Conservation (phyloP, 2,329 filamentous ascomycete genomes). For the Ophiosphaerella narmari region DNA sequence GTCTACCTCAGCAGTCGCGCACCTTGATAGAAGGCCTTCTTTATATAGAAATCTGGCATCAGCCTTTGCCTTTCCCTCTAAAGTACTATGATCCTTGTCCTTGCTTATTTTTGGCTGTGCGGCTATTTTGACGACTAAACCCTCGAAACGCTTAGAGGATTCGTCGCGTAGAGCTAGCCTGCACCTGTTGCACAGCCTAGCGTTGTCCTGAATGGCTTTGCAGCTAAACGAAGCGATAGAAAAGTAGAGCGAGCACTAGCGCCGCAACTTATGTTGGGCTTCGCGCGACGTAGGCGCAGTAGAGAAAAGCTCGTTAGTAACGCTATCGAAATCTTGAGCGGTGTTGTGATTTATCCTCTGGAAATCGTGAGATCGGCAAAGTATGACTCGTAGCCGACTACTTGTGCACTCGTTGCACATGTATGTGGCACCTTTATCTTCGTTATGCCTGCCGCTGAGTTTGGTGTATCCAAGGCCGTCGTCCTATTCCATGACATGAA, state of each 20-base stretch:
- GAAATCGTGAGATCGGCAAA: slow-evolving; percentile 25
- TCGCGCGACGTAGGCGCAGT: slow-evolving; percentile 11
- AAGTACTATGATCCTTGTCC: slow-evolving; percentile 4
- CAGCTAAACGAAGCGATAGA: slow-evolving; percentile 23
- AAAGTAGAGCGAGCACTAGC: slow-evolving; percentile 41
- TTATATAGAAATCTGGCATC: slow-evolving; percentile 33
- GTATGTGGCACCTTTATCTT: slow-evolving; percentile 20
- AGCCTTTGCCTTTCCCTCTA: slow-evolving; percentile 18
- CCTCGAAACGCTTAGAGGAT: slow-evolving; percentile 8
- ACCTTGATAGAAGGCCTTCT: slow-evolving; percentile 28
- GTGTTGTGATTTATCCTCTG: not conserved
- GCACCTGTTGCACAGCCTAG: slow-evolving; percentile 31
- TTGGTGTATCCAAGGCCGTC: slow-evolving; percentile 47
- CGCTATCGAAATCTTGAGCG: slow-evolving; percentile 8
- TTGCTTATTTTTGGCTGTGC: slow-evolving; percentile 18
- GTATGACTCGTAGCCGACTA: slow-evolving; percentile 25
- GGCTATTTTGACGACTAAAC: slow-evolving; percentile 19
- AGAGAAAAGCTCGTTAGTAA: slow-evolving; percentile 13
- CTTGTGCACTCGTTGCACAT: slow-evolving; percentile 34
- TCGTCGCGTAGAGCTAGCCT: slow-evolving; percentile 8
- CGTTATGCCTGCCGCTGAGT: slow-evolving; percentile 44
- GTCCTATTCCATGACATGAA: slow-evolving; percentile 43
- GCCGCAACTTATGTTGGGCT: slow-evolving; percentile 19
- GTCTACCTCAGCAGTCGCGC: slow-evolving; percentile 3
- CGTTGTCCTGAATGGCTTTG: slow-evolving; percentile 8